Conservation (phyloP, 106 monocot species). For the Cymbidium sinense region DNA sequence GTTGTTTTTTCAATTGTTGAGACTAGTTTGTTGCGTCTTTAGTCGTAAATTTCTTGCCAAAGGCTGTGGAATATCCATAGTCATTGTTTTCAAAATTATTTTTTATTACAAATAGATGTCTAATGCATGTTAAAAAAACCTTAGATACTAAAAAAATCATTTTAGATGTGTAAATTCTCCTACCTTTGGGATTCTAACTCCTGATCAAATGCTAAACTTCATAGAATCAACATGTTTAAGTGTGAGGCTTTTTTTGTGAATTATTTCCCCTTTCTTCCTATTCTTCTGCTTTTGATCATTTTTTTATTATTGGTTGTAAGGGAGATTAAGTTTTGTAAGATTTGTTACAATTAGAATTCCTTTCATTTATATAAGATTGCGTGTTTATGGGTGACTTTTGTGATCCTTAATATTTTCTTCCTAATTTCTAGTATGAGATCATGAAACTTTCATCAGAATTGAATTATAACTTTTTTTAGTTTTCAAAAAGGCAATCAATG, state of each 20-base stretch:
- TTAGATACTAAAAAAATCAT: not conserved
- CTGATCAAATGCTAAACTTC: not conserved
- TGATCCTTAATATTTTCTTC: not conserved
- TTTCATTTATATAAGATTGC: not conserved
- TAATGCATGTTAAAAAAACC: not conserved
- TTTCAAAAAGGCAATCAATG: too few species aligned
- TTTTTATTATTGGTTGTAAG: not conserved
- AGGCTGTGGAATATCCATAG: not conserved
- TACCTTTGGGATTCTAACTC: not conserved
- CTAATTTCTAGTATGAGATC: too few species aligned
- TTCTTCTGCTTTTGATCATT: not conserved
- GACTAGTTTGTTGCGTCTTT: not conserved
- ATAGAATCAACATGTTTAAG: not conserved
- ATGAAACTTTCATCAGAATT: not conserved
- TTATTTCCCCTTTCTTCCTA: not conserved
- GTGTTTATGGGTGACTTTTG: not conserved
- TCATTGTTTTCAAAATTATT: not conserved
- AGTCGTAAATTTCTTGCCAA: not conserved
- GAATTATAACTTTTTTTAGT: too few species aligned
- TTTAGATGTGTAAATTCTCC: not conserved
- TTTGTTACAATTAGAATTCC: not conserved
- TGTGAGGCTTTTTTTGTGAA: not conserved
- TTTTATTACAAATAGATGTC: not conserved
- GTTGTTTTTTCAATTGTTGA: not conserved
- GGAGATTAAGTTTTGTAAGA: not conserved